A percentile compares a stretch with the other conserved stretches of the same genome.
Conservation (phyloP, 1,139 yeast genomes). For the Insectozyma bohioensis region DNA sequence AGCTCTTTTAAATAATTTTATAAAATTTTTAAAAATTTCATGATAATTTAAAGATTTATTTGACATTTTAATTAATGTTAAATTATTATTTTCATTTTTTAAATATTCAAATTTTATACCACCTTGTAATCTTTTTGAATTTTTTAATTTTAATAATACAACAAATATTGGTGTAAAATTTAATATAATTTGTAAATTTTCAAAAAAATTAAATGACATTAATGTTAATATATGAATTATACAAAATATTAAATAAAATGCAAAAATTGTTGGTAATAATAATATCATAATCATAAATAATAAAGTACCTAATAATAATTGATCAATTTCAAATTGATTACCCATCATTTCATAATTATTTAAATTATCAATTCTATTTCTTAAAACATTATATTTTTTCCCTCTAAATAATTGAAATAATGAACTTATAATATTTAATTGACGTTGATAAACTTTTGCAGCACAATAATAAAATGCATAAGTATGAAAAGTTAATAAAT, state of each 20-base stretch:
- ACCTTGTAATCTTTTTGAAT: constrained; percentile 86
- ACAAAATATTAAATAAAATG: constrained; percentile 79
- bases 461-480: constrained; percentile 77
- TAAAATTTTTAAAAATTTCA: constrained; percentile 39
- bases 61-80: constrained; percentile 30
- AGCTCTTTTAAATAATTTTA: constrained; percentile 30
- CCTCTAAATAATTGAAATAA: constrained; percentile 88
- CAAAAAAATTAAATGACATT: constrained; percentile 51
- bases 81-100: constrained; percentile 11
- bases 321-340: constrained; percentile 79
- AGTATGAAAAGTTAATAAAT: constrained; percentile 68
- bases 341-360: constrained; percentile 38
- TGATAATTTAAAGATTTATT: constrained; percentile 41
- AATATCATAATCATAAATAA: constrained; percentile 78
- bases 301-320: constrained; percentile 82
- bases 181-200: constrained; percentile 60
- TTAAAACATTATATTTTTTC: constrained; percentile 76
- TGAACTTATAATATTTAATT: constrained; percentile 65
- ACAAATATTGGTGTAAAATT: constrained; percentile 90
- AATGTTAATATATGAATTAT: constrained; percentile 54
- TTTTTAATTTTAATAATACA: constrained; percentile 72
- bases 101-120: constrained; percentile 56
- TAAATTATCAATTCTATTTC: constrained; percentile 74
- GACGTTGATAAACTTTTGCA: constrained; percentile 77
- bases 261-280: constrained; percentile 81